A percentile compares a stretch with the other conserved stretches of the same genome.
Conservation (phyloP, 768 basidiomycete species). For the Kwoniella sp. region DNA sequence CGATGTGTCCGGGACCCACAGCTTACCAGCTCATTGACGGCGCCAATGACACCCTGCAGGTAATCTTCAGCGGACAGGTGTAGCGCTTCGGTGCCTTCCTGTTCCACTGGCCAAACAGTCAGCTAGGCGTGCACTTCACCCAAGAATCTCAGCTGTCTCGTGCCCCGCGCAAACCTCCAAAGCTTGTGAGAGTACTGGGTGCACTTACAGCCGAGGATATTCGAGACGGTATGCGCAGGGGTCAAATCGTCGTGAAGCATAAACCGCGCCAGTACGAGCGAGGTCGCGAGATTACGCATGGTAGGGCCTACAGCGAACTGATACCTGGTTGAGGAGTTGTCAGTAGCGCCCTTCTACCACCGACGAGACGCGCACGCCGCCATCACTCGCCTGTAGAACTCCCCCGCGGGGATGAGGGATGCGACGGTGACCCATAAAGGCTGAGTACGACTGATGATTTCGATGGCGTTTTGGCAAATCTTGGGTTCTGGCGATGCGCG, state of each 20-base stretch:
- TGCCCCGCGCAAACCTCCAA: too few species aligned
- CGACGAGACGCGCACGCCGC: too few species aligned
- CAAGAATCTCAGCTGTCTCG: too few species aligned
- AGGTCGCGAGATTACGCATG: constrained; percentile 39
- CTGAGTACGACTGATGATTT: constrained; percentile 17
- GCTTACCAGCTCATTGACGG: constrained; percentile 51
- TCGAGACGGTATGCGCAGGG: constrained; percentile 39
- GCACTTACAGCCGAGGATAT: constrained; percentile 49
- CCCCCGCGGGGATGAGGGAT: constrained; percentile 42
- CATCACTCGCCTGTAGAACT: constrained; percentile 50
- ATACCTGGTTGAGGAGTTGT: too few species aligned
- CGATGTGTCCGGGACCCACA: neutral
- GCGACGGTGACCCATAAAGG: constrained; percentile 38
- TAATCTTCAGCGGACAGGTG: constrained; percentile 53
- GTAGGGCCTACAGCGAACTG: constrained; percentile 31
- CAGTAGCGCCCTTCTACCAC: too few species aligned
- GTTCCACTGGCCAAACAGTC: constrained; percentile 31
- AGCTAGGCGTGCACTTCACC: neutral
- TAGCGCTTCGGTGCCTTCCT: constrained; percentile 42
- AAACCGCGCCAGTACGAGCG: constrained; percentile 47
- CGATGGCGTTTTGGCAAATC: constrained; percentile 26
- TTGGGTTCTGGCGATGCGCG: constrained; percentile 15
- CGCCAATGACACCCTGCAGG: constrained; percentile 52
- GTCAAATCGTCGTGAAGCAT: constrained; percentile 48
- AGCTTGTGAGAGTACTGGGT: neutral